These are phyloP conservation scores for Ophiostoma sp. DNA, from an alignment of 2,329 filamentous ascomycete genomes.

Conservation along the genomic window DNA sequence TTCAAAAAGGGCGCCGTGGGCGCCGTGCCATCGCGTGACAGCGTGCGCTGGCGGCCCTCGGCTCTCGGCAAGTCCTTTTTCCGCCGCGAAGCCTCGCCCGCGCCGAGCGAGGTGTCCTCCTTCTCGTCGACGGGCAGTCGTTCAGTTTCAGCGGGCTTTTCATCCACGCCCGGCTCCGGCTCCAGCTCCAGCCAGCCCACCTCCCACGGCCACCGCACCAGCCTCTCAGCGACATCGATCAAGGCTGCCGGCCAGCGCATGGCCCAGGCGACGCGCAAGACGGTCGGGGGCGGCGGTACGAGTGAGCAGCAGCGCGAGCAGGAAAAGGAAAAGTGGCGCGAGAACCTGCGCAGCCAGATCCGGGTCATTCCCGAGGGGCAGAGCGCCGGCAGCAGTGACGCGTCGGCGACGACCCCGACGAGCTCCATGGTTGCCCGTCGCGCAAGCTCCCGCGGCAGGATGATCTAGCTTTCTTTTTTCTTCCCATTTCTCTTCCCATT, in stretches of 20 bases:
- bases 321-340: constrained; percentile 36
- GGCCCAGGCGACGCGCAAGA: constrained; percentile 23
- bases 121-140: not conserved
- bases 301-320: constrained; percentile 22
- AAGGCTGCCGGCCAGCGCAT: constrained; percentile 20
- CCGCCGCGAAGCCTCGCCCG: constrained; percentile 11
- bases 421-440: not conserved
- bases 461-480: not conserved
- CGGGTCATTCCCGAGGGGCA: constrained; percentile 31
- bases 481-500: not conserved
- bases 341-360: constrained; percentile 37
- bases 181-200: not conserved
- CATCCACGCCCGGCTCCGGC: too few relatives aligned
- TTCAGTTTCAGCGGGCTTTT: not conserved
- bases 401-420: not conserved
- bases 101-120: not conserved
- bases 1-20: constrained; percentile 14
- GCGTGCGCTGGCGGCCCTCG: constrained; percentile 16
- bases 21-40: constrained; percentile 10
- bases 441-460: not conserved
- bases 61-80: constrained; percentile 18
- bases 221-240: constrained; percentile 18
- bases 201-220: constrained; percentile 1
- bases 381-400: not conserved
- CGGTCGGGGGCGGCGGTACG: constrained; percentile 20